Evolutionary conservation across 1,139 yeast genomes (phyloP).

Genomic region (Meyerozyma smithsonii): DNA sequence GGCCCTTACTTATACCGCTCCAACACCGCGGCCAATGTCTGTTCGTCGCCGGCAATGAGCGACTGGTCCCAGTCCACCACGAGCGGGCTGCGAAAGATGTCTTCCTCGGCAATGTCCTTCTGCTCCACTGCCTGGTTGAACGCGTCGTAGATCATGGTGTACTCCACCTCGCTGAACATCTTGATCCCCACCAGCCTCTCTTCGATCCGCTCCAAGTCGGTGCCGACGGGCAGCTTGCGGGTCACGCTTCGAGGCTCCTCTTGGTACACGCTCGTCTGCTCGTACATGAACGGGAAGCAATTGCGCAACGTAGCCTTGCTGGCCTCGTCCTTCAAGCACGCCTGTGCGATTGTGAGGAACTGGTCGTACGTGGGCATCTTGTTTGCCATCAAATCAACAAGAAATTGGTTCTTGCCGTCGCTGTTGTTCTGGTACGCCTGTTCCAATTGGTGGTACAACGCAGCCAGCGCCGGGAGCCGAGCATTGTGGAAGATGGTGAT

Average conservation of each 20-base stretch:
- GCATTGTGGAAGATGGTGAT: conserved; percentile 40
- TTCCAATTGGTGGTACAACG: conserved; percentile 28
- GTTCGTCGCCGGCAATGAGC: conserved; percentile 37
- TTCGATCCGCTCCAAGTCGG: conserved; percentile 10
- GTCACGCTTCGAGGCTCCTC: conserved; percentile 20
- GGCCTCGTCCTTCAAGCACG: conserved; percentile 23
- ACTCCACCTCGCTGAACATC: conserved; percentile 37
- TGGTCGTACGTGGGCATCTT: conserved; percentile 45
- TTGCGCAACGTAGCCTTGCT: conserved; percentile 25
- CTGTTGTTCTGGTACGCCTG: conserved; percentile 27
- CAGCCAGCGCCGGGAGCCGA: conserved; percentile 29
- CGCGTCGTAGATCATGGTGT: conserved; percentile 36
- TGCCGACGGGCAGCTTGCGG: conserved; percentile 23
- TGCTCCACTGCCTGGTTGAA: conserved; percentile 26
- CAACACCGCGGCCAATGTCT: conserved; percentile 27
- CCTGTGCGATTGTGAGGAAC: conserved; percentile 25
- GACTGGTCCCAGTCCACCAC: conserved; percentile 48
- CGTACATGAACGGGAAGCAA: conserved; percentile 38
- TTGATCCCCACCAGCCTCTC: conserved; percentile 20
- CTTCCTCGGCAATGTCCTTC: conserved; percentile 24
- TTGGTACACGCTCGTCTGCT: conserved; percentile 15
- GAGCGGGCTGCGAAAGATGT: conserved; percentile 40
- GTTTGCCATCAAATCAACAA: conserved; percentile 35
- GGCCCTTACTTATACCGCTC: conserved; percentile 25
- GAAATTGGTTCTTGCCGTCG: conserved; percentile 24